Percentiles rank a stretch among this genome's conserved stretches.
phyloP scores from a whole-genome alignment of 2,329 filamentous ascomycete genomes.

The Fusarium newnesense region DNA sequence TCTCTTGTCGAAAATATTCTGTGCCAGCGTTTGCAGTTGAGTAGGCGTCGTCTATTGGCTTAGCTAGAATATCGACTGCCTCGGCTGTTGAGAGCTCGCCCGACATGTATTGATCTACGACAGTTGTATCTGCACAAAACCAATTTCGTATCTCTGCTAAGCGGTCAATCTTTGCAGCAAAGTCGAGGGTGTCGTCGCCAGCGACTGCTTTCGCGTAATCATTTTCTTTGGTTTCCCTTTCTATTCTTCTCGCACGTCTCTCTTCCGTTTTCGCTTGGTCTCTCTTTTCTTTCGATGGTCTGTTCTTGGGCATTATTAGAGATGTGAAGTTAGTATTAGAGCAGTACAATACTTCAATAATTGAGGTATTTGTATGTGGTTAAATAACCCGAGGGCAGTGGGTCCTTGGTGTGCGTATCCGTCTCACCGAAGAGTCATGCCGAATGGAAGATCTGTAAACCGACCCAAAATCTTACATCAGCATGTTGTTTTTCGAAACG shows the following conservation, averaged over 20 bases:
- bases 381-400: too few relatives aligned
- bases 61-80: neutral
- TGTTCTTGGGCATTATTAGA: conserved; percentile 19
- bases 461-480: too few relatives aligned
- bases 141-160: neutral
- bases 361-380: too few relatives aligned
- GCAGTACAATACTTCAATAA: too few relatives aligned
- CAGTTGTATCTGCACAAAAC: neutral
- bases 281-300: neutral
- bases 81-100: accelerated
- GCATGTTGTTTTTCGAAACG: too few relatives aligned
- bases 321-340: too few relatives aligned
- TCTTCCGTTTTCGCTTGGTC: neutral
- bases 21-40: neutral
- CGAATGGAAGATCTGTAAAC: too few relatives aligned
- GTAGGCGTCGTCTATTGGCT: neutral
- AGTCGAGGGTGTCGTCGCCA: neutral
- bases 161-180: neutral
- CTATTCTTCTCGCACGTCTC: accelerated
- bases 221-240: neutral
- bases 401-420: too few relatives aligned
- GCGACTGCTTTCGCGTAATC: neutral
- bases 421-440: too few relatives aligned
- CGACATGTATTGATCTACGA: neutral
- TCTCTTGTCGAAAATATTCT: neutral